Percentiles rank a stretch among this genome's conserved stretches.
Conservation (phyloP, 2,329 filamentous ascomycete genomes). For the Cercospora zeae-maydis region DNA sequence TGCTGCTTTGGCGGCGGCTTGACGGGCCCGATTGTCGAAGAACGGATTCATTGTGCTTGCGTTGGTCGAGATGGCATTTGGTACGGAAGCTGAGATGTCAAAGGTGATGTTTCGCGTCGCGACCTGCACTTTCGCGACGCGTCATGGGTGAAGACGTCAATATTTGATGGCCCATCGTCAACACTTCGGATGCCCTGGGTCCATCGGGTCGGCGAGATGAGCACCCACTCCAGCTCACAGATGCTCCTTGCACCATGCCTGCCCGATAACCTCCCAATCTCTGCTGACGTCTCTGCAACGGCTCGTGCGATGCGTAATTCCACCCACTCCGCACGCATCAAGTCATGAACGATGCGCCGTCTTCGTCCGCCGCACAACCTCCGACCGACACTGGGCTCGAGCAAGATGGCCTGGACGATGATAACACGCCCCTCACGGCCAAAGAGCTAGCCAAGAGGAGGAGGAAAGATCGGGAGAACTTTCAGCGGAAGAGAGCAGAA, state of each 20-base stretch:
- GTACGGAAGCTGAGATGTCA: background rate
- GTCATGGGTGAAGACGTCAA: background rate
- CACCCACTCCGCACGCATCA: slow-evolving; percentile 10
- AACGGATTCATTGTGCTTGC: slow-evolving; percentile 70
- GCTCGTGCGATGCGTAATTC: background rate
- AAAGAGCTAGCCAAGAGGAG: slow-evolving; percentile 26
- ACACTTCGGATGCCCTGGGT: background rate
- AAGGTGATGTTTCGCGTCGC: slow-evolving; percentile 8
- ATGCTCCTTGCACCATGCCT: slow-evolving; percentile 15
- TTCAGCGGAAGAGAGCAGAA: slow-evolving; percentile 43
- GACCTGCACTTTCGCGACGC: slow-evolving; percentile 14
- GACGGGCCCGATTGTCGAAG: slow-evolving; percentile 89
- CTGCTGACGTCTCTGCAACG: no score
- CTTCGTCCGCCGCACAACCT: slow-evolving; percentile 30
- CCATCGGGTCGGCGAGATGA: background rate
- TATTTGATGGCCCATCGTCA: background rate
- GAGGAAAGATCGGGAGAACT: slow-evolving; percentile 35
- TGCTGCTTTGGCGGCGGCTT: slow-evolving; percentile 64
- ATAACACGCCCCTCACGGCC: slow-evolving; percentile 20
- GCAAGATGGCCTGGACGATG: slow-evolving; percentile 11
- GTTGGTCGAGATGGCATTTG: background rate
- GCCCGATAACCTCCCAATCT: background rate
- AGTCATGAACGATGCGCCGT: slow-evolving; percentile 40
- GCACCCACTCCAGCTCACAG: background rate
- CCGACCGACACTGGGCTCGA: background rate